Percentiles rank a stretch among this genome's conserved stretches.
Evolutionary conservation across 768 basidiomycete genomes (phyloP).

Genomic region (Fibroporia radiculosa): DNA sequence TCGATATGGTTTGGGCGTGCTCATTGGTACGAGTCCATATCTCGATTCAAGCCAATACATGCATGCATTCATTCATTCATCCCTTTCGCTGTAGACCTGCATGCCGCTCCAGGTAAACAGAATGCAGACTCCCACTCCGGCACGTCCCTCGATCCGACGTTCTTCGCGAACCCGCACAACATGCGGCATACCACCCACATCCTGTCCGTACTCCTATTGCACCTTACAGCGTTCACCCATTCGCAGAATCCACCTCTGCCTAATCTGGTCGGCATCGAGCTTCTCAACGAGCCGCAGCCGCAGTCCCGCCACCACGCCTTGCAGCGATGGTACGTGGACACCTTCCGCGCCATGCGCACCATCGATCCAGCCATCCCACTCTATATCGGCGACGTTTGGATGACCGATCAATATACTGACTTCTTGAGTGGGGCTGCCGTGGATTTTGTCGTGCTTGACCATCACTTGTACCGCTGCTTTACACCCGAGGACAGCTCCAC

Average conservation of each 20-base stretch:
- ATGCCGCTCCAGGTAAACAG: slow-evolving; percentile 71
- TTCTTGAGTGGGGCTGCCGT: slow-evolving; percentile 32
- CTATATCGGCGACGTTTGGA: slow-evolving; percentile 74
- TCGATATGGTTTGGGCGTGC: slow-evolving; percentile 56
- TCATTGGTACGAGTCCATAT: slow-evolving; percentile 41
- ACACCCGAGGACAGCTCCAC: slow-evolving; percentile 49
- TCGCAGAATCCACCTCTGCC: slow-evolving; percentile 28
- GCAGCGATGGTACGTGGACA: slow-evolving; percentile 53
- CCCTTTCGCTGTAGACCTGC: slow-evolving; percentile 50
- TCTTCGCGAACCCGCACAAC: slow-evolving; percentile 39
- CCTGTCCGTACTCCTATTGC: slow-evolving; percentile 36
- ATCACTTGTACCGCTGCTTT: slow-evolving; percentile 82
- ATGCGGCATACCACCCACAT: slow-evolving; percentile 40
- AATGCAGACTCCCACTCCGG: slow-evolving; percentile 64
- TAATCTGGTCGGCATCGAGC: slow-evolving; percentile 49
- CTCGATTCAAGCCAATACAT: background rate
- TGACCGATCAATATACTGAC: slow-evolving; percentile 52
- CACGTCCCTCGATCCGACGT: slow-evolving; percentile 37
- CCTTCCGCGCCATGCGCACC: slow-evolving; percentile 43
- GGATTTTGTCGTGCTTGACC: slow-evolving; percentile 56
- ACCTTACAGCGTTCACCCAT: slow-evolving; percentile 26
- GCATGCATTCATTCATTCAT: background rate
- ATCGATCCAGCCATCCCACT: slow-evolving; percentile 54
- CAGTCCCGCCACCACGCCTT: slow-evolving; percentile 39
- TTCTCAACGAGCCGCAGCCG: slow-evolving; percentile 55